Conservation (phyloP, 441 rosid species). For the Pelargonium citronellum region DNA sequence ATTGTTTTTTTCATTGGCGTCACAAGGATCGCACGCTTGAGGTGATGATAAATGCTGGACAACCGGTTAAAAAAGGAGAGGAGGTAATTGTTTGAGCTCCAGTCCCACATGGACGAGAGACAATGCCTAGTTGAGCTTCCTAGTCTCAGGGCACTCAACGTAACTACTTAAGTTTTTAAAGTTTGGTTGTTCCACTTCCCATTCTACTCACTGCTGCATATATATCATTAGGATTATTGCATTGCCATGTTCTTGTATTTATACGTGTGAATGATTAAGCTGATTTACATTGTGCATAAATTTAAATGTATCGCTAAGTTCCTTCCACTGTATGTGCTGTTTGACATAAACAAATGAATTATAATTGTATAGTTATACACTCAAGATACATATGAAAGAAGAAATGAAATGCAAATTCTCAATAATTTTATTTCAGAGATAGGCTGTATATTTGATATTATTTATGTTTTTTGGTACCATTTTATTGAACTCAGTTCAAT, state of each 20-base stretch:
- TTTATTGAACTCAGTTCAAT: too few species aligned
- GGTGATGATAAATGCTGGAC: slow-evolving; percentile 94
- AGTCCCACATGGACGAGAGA: not conserved
- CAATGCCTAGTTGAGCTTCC: not conserved
- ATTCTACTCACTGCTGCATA: not conserved
- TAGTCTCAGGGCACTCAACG: not conserved
- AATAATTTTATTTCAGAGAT: too few species aligned
- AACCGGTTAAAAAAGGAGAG: slow-evolving; percentile 64
- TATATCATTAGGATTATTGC: not conserved
- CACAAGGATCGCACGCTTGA: slow-evolving; percentile 90
- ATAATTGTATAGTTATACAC: too few species aligned
- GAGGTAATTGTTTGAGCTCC: slow-evolving; percentile 42
- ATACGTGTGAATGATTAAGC: not conserved
- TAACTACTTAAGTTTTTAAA: not conserved
- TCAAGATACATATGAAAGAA: too few species aligned
- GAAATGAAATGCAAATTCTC: too few species aligned
- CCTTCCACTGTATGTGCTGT: not conserved
- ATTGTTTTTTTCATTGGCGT: slow-evolving; percentile 91
- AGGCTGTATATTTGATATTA: too few species aligned
- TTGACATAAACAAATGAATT: too few species aligned
- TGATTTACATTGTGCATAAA: not conserved
- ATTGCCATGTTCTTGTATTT: not conserved
- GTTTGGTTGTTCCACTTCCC: not conserved
- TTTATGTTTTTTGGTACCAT: too few species aligned
- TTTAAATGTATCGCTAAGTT: not conserved